A percentile compares a stretch with the other conserved stretches of the same genome.
These are phyloP conservation scores for Aspergillus fischeri DNA, from an alignment of 2,329 filamentous ascomycete species.

Conservation along the genomic window DNA sequence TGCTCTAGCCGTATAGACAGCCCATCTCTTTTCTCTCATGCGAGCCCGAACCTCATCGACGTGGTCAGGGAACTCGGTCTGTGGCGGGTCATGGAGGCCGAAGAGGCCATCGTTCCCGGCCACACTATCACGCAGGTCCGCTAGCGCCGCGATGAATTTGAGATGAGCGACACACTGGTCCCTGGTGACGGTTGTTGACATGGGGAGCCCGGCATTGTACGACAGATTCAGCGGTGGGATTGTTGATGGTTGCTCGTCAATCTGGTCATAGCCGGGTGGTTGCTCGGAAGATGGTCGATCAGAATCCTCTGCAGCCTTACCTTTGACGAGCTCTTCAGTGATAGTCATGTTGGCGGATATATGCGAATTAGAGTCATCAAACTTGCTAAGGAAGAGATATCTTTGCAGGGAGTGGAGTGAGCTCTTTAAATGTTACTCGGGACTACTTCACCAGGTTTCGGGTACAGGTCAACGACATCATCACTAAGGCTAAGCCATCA, in stretches of 20 bases:
- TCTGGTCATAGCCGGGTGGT: slow-evolving; percentile 26
- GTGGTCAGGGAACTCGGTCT: slow-evolving; percentile 33
- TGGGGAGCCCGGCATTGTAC: slow-evolving; percentile 5
- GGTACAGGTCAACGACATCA: too few species aligned
- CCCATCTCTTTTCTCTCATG: slow-evolving; percentile 70
- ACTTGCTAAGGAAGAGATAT: background rate
- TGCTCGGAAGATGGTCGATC: background rate
- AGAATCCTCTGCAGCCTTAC: background rate
- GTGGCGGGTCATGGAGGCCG: slow-evolving; percentile 52
- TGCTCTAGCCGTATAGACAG: slow-evolving; percentile 63
- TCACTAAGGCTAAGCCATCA: too few species aligned
- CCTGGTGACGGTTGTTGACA: slow-evolving; percentile 27
- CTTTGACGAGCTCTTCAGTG: slow-evolving; percentile 10
- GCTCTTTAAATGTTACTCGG: too few species aligned
- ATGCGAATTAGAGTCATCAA: background rate
- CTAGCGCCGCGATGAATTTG: slow-evolving; percentile 66
- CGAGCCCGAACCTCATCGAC: slow-evolving; percentile 46
- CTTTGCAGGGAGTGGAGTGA: background rate
- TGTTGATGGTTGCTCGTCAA: slow-evolving; percentile 11
- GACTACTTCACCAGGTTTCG: too few species aligned
- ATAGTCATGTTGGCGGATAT: background rate
- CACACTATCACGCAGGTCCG: slow-evolving; percentile 63
- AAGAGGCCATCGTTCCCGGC: slow-evolving; percentile 65
- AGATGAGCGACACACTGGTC: slow-evolving; percentile 68
- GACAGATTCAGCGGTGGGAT: slow-evolving; percentile 26